phyloP scores from a whole-genome alignment of 352 stramenopile genomes.

The Aphanomyces euteiches region DNA sequence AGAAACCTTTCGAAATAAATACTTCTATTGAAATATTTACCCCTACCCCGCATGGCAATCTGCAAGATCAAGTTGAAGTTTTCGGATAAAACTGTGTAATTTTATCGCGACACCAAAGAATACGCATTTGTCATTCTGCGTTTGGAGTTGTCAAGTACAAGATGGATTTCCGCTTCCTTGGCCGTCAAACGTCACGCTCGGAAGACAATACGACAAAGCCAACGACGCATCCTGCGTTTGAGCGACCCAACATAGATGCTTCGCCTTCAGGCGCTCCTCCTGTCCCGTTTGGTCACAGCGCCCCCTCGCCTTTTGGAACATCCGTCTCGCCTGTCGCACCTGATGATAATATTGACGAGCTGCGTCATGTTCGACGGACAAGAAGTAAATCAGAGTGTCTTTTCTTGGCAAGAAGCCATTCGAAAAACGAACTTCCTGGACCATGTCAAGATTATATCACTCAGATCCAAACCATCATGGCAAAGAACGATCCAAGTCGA shows the following conservation, averaged over 20 bases:
- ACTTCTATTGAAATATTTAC: too few relatives aligned
- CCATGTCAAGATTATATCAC: constrained; percentile 82
- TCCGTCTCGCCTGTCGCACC: not conserved
- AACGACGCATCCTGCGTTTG: constrained; percentile 10
- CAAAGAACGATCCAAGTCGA: constrained; percentile 44
- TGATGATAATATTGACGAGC: not conserved
- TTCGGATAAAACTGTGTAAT: constrained; percentile 11
- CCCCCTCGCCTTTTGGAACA: constrained; percentile 8
- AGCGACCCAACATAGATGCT: not conserved
- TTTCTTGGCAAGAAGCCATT: constrained; percentile 59
- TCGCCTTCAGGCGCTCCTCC: not conserved
- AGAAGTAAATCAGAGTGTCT: constrained; percentile 80
- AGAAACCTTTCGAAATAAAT: too few relatives aligned
- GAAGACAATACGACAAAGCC: constrained; percentile 16
- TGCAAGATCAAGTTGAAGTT: too few relatives aligned
- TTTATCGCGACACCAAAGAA: constrained; percentile 2
- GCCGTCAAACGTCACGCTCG: not conserved
- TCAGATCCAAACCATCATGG: constrained; percentile 80
- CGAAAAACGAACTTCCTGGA: constrained; percentile 50
- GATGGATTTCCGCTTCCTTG: constrained; percentile 15
- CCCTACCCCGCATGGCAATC: too few relatives aligned
- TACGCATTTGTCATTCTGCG: not conserved
- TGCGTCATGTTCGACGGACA: constrained; percentile 41
- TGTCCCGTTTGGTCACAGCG: constrained; percentile 14
- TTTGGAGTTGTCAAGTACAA: too few relatives aligned